phyloP scores from a whole-genome alignment of 2,329 filamentous ascomycete genomes.

The Trichophyton rubrum region DNA sequence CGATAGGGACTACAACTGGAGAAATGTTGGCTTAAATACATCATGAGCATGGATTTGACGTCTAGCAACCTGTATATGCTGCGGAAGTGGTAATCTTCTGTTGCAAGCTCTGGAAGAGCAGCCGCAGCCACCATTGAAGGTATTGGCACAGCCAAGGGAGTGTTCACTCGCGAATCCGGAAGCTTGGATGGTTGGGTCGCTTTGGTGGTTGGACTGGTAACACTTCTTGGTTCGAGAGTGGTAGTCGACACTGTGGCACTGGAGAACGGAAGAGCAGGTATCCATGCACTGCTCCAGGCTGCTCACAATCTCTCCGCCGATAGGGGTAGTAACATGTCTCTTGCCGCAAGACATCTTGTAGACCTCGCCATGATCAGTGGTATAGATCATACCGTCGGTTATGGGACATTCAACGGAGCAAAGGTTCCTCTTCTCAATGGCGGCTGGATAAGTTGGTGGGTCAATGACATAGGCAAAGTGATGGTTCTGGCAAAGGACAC shows the following conservation, averaged over 20 bases:
- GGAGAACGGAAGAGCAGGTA: neutral
- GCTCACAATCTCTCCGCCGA: too few species aligned
- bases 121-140: neutral
- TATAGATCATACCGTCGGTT: constrained; percentile 3
- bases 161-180: constrained; percentile 1
- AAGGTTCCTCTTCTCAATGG: neutral
- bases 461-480: too few species aligned
- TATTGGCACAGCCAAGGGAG: constrained; percentile 2
- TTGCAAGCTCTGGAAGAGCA: too few species aligned
- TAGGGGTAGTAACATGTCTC: neutral
- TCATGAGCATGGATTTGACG: too few species aligned
- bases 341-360: constrained; percentile 5
- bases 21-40: too few species aligned
- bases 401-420: constrained; percentile 2
- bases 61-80: too few species aligned
- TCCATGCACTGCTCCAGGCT: constrained; percentile 5
- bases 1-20: too few species aligned
- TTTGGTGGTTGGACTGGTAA: neutral
- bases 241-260: constrained; percentile 6
- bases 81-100: too few species aligned
- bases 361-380: neutral
- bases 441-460: too few species aligned
- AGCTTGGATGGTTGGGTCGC: neutral
- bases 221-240: constrained; percentile 5
- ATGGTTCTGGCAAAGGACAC: too few species aligned